phyloP scores from a whole-genome alignment of 139 green algal species.

The Gonium pectorale region DNA sequence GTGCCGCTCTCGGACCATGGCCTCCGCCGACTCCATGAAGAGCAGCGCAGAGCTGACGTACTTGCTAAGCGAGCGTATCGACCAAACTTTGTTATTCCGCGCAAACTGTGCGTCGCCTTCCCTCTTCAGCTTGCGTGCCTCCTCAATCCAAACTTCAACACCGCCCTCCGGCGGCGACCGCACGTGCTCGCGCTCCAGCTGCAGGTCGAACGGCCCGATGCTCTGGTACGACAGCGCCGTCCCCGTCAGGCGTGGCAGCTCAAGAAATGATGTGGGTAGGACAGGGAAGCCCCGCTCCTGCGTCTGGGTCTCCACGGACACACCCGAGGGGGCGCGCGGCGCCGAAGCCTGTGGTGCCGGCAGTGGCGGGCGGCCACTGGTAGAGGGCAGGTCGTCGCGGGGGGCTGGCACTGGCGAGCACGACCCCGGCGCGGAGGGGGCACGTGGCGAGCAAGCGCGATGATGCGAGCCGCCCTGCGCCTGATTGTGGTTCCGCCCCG shows the following conservation, averaged over 20 bases:
- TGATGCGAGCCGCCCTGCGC: too few species aligned
- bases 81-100: neutral
- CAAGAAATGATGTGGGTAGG: conserved; percentile 12
- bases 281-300: conserved; percentile 4
- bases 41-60: conserved; percentile 37
- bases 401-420: neutral
- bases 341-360: neutral
- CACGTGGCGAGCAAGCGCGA: too few species aligned
- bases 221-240: conserved; percentile 25
- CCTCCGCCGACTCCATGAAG: conserved; percentile 56
- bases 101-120: conserved; percentile 8
- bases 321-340: neutral
- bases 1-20: conserved; percentile 15
- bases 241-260: neutral
- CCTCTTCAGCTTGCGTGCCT: neutral
- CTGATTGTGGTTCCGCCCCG: too few species aligned
- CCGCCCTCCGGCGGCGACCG: neutral
- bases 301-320: conserved; percentile 25
- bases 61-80: conserved; percentile 24
- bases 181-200: neutral
- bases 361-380: neutral
- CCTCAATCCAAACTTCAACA: neutral
- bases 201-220: conserved; percentile 46
- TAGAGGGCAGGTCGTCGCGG: neutral
- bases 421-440: neutral